Evolutionary conservation across 2,329 filamentous ascomycete genomes (phyloP), one percentile per base, ranked within the genome.

Genomic region (Pseudocercospora crystallina): DNA sequence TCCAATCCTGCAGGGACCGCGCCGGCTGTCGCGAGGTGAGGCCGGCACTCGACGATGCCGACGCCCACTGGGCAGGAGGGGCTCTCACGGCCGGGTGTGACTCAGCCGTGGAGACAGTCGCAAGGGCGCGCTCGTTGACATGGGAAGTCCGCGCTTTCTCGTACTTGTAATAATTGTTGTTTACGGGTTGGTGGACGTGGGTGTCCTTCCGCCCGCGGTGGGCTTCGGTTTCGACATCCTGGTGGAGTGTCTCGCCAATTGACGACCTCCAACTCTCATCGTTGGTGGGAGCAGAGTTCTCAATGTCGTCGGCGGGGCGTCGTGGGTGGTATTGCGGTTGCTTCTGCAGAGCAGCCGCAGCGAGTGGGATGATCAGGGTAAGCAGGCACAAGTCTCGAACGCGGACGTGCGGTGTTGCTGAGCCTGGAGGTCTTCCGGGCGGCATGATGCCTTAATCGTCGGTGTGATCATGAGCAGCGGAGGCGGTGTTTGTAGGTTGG

Each of bases 1-100:
- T 90, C 92, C 92, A 97, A 78, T 96, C 92, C 83, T 91, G 87
- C 82, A 97, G 80, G 80, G 87, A 95, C 84, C 92, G 91, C 91
- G 90, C 92, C 87, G 81, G 80, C 71, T 89, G 86, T 86, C 86
- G 87, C 87, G 88, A 85, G 78, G 86, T 82, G 51, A 76, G 67
- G 65, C 71, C 75, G 69, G 79, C 80, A 75, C 80, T 82, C 45
- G 39, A 49, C 70, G 78, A 76, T 54, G 64, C 62, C 58, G 64
- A 55, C 76, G 83, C 82, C 80, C 67, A 59, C 49, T 51, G 63
- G 63, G 83, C 84, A 83, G 83, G 83, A 83, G 87, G 89, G 89
- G 90, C 91, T 96, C 89, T 83, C 80, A 96, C 91, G 88, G 90
- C 83, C 79, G 83, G 76, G 26, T 45, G 71, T 60, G 75, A 71